Evolutionary conservation across 2,329 filamentous ascomycete species (phyloP), one percentile per base, ranked within the genome.

Genomic region (Fusarium sp.): DNA sequence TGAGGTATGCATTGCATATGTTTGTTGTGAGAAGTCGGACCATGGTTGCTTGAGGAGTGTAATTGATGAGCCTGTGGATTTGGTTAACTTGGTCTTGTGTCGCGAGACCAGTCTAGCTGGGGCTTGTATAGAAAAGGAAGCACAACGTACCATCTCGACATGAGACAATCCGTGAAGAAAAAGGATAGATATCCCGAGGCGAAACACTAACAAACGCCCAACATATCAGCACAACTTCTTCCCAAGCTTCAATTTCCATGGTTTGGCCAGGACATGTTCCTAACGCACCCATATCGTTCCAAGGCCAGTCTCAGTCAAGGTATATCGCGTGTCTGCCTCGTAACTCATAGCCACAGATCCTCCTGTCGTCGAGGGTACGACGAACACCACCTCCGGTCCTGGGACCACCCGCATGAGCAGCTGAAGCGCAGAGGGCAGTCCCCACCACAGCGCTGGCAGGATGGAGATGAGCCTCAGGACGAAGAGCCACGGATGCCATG

Each of bases 131-230:
- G 30, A 13, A 49, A 28, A 57, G 30, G 15, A 49, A 28, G 30
- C 39, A 32, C 19, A 43, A 79, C 84, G 44, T 75, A 92, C 90
- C 92, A 94, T 79, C 92, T 84, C 65, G 91, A 93, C 91, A 94
- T 94, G 73, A 94, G 86, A 78, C 91, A 93, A 79, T 94, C 92
- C 58, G 91, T 92, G 76, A 94, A 94, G 81, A 93, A 92, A 79
- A 93, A 94, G 50, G 90, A 91, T 62, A 94, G 85, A 78, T 93
- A 93, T 54, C 90, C 92, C 20, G 90, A 92, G 60, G 91, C 89
- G 74, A 87, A 89, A 80, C 91, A 93, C 91, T 93, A 73, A 11
- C 11, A 59, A 28, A 8, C 15, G 28, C 39, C 45, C 47, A 62
- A 19, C 22, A 50, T 39, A 60, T 61, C 41, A 71, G 56, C 52